Evolutionary conservation across 768 basidiomycete genomes (phyloP), one percentile per base, ranked within the genome.

Genomic region (Termitomyces sp.): DNA sequence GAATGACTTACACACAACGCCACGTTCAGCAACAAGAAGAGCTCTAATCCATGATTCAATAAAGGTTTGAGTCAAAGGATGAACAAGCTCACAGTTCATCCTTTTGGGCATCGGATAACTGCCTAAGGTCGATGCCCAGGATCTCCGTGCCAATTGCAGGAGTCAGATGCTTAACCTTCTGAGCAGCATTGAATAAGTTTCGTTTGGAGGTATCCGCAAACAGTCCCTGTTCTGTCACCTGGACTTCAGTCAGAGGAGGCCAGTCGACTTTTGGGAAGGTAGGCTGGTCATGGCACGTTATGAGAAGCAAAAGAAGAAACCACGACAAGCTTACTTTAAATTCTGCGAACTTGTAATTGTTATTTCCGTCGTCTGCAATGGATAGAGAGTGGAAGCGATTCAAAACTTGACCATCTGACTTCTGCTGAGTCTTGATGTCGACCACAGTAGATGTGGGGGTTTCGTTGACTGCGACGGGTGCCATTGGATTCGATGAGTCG

Each of bases 121-220:
- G 85, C 60, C 86, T 79, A 32, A 93, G 79, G 72, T 94, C 90
- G 63, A 93, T 76, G 8, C 91, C 91, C 5, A 74, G 69, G 53
- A 93, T 75, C 70, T 93, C 91, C 32, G 88, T 90, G n/a, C 90
- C 92, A 65, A 93, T 87, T 43, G 80, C 76, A 2, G 87, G 88
- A 0, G 88, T 89, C 50, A 92, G 74, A 66, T 90, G 79, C 62
- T 78, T 81, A 55, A 92, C 83, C 69, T 86, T 89, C 60, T 77
- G 77, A 12, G 87, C 90, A 20, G 86, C 89, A 55, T 77, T 69
- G 43, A 92, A 74, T 17, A 93, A 75, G 49, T 74, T 81, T 67
- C 82, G 83, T 77, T 92, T 93, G 63, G 79, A 77, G 0, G 85
- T 83, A 67, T 92, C 89, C 8, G 90, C 91, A 51, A 75, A 76